phyloP scores from a whole-genome alignment of 805 yeast genomes.

The Kuraishia hungarica region DNA sequence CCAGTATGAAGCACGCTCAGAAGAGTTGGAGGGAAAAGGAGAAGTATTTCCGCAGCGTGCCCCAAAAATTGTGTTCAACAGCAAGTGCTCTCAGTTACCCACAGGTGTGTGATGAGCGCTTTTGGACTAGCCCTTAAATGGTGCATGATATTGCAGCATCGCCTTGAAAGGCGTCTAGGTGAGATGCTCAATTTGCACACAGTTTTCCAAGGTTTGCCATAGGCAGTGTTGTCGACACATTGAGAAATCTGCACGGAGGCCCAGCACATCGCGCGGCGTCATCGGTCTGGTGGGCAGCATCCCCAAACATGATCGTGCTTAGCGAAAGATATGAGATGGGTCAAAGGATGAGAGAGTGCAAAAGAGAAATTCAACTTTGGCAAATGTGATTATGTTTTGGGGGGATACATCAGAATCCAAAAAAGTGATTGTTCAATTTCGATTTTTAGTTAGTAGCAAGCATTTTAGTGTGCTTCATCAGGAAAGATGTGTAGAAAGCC shows the following conservation, averaged over 20 bases:
- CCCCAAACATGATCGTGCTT: too few species aligned
- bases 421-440: too few species aligned
- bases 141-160: not conserved
- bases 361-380: too few species aligned
- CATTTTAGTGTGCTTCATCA: too few species aligned
- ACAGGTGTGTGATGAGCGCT: not conserved
- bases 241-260: not conserved
- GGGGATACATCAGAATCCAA: too few species aligned
- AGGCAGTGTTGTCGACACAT: not conserved
- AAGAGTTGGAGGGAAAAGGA: not conserved
- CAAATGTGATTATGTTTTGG: too few species aligned
- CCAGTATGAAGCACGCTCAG: too few species aligned
- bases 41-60: not conserved
- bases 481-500: not conserved
- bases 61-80: not conserved
- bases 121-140: not conserved
- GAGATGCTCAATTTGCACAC: not conserved
- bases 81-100: not conserved
- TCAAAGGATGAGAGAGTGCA: too few species aligned
- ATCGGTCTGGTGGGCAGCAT: not conserved
- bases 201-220: not conserved
- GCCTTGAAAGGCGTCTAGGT: not conserved
- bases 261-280: not conserved
- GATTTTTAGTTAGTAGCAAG: too few species aligned
- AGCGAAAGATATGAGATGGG: too few species aligned